Evolutionary conservation across 495 filamentous ascomycete genomes (phyloP), one percentile per base, ranked within the genome.

Genomic region (Aspergillus funiculosus): DNA sequence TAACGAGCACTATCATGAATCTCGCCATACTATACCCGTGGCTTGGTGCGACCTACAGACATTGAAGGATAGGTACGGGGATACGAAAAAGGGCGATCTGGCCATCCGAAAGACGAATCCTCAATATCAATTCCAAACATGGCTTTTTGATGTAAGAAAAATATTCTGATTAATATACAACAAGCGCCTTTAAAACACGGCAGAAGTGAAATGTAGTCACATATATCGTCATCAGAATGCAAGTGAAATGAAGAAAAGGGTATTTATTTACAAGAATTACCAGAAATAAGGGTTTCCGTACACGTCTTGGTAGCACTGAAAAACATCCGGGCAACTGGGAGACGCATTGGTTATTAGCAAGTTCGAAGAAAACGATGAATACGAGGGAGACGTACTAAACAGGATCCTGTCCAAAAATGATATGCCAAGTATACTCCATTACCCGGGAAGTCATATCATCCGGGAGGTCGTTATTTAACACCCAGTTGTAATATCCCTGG

Each of bases 401-500:
- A 10, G 76, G 60, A 11, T 73, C 61, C 55, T 63, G 69, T 27
- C 69, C 74, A 55, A 78, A 78, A 31, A 77, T 71, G 29, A 77
- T 72, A 54, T 78, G 75, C 75, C 75, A 78, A 2, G 60, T 59
- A 56, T 73, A 78, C 56, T 77, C 74, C 61, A 78, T 65, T 13
- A 78, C 64, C 7, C 65, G 62, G 15, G 66, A 62, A 38, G 64
- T 71, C 25, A 68, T 61, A 21, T 65, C 63, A 51, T 78, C 72
- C 6, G 64, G 52, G 53, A 76, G 42, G 1, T 71, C 56, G 19
- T 68, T 75, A 19, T 61, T 62, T 19, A 83, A 39, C 19, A 86
- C 59, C 82, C 82, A 86, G 14, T 78, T 53, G 11, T 80, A 69
- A 57, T 70, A 82, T 5, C 67, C 64, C 50, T 72, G 36, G 51